Conservation (phyloP, 176 grass and related monocot genomes). For the Avena sativa region DNA sequence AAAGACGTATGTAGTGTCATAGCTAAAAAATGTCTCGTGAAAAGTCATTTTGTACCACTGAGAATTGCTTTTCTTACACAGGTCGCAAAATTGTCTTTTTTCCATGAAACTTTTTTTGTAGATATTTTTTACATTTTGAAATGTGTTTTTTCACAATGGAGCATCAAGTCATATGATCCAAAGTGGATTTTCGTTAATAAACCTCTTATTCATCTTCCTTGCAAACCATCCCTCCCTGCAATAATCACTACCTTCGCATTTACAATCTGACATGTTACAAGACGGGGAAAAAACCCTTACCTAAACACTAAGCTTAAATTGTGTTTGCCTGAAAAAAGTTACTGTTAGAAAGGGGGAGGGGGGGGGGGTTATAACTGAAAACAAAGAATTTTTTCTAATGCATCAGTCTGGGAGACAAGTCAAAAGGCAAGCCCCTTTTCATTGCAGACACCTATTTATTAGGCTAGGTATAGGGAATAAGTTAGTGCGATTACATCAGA, state of each 20-base stretch:
- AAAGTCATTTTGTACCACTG: no score
- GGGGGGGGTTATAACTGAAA: conserved; percentile 19
- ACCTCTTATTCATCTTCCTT: conserved; percentile 25
- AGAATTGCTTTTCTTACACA: no score
- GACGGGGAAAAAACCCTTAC: conserved; percentile 3
- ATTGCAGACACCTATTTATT: conserved; percentile 56
- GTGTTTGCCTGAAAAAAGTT: conserved; percentile 5
- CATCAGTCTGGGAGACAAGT: conserved; percentile 46
- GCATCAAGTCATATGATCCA: no score
- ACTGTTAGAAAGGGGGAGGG: neutral
- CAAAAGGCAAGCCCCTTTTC: conserved; percentile 75
- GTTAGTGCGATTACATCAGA: conserved; percentile 68
- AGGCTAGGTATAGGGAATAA: conserved; percentile 77
- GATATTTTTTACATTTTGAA: no score
- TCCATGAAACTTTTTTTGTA: no score
- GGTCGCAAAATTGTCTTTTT: no score
- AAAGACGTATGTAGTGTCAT: no score
- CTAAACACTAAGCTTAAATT: conserved; percentile 38
- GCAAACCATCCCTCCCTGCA: conserved; percentile 9
- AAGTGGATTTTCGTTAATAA: neutral
- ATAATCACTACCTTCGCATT: conserved; percentile 21
- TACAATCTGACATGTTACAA: neutral
- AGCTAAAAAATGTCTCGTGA: no score
- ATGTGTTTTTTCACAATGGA: no score
- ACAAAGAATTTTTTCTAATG: conserved; percentile 1